Evolutionary conservation across 2,329 filamentous ascomycete species (phyloP).

Genomic region (Sporothrix globosa): DNA sequence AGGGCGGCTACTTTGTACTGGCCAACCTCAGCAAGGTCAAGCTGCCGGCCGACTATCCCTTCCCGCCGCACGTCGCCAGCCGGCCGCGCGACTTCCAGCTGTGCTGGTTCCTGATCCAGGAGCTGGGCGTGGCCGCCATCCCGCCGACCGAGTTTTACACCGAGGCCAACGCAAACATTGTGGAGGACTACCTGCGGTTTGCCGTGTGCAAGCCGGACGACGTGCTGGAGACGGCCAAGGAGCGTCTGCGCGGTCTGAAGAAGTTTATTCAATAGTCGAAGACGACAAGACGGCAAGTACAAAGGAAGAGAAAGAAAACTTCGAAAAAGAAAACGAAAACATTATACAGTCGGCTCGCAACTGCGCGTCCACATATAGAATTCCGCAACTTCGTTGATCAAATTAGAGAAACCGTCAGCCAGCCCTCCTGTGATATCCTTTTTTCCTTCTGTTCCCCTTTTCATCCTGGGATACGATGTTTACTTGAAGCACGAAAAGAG

Average conservation of each 20-base stretch:
- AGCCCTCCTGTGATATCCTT: neutral
- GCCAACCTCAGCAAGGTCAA: slow-evolving; percentile 90
- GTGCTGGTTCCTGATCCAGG: slow-evolving; percentile 94
- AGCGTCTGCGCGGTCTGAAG: slow-evolving; percentile 71
- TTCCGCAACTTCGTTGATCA: neutral
- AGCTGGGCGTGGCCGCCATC: slow-evolving; percentile 93
- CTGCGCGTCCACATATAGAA: neutral
- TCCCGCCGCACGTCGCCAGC: slow-evolving; percentile 83
- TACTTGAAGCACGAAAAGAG: slow-evolving; percentile 26
- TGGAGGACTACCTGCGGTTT: slow-evolving; percentile 91
- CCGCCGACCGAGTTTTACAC: slow-evolving; percentile 98
- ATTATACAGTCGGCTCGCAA: neutral
- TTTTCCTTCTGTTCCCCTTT: neutral
- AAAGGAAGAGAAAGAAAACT: neutral
- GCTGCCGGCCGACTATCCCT: slow-evolving; percentile 80
- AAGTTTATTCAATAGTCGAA: slow-evolving; percentile 60
- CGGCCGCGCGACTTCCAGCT: slow-evolving; percentile 93
- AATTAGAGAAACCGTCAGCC: slow-evolving; percentile 8
- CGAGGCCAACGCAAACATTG: slow-evolving; percentile 76
- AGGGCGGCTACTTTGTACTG: slow-evolving; percentile 96
- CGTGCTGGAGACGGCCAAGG: slow-evolving; percentile 77
- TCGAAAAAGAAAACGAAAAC: neutral
- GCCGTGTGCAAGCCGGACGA: slow-evolving; percentile 95
- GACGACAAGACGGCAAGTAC: neutral
- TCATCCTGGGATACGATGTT: neutral